Percentiles rank a stretch among this genome's conserved stretches.
phyloP scores from a whole-genome alignment of 352 stramenopile genomes.

The Pythium angustatum region DNA sequence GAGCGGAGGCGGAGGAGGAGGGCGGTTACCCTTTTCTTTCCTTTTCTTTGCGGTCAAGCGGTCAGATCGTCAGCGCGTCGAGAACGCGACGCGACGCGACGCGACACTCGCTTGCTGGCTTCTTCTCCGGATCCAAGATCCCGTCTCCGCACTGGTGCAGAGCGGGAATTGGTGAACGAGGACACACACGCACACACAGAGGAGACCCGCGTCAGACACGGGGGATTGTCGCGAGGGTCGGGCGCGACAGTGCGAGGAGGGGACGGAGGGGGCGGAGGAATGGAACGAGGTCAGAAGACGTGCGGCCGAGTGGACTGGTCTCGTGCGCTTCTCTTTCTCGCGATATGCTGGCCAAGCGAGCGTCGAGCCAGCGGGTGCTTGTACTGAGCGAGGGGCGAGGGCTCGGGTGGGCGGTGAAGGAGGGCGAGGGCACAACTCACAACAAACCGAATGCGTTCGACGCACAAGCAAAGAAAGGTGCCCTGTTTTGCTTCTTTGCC shows the following conservation, averaged over 20 bases:
- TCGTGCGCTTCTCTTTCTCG: neutral
- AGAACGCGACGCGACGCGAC: no score
- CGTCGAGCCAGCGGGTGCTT: neutral
- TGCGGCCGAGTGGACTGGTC: neutral
- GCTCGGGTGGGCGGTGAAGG: neutral
- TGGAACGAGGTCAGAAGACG: neutral
- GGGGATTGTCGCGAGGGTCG: no score
- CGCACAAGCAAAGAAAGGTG: constrained; percentile 24
- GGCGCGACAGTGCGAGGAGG: neutral
- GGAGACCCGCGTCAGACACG: no score
- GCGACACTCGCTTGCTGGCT: neutral
- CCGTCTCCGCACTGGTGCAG: neutral
- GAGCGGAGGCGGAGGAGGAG: neutral
- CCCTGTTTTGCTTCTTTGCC: neutral
- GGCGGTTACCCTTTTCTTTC: no score
- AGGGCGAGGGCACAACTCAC: constrained; percentile 1
- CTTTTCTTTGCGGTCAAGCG: no score
- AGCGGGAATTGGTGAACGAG: no score
- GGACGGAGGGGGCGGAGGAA: no score
- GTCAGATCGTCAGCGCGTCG: no score
- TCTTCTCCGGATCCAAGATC: constrained; percentile 5
- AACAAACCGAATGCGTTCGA: constrained; percentile 13
- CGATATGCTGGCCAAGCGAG: neutral
- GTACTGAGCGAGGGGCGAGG: neutral
- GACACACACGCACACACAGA: no score